phyloP scores from a whole-genome alignment of 2,329 filamentous ascomycete genomes.

The Ophiocordyceps unilateralis region DNA sequence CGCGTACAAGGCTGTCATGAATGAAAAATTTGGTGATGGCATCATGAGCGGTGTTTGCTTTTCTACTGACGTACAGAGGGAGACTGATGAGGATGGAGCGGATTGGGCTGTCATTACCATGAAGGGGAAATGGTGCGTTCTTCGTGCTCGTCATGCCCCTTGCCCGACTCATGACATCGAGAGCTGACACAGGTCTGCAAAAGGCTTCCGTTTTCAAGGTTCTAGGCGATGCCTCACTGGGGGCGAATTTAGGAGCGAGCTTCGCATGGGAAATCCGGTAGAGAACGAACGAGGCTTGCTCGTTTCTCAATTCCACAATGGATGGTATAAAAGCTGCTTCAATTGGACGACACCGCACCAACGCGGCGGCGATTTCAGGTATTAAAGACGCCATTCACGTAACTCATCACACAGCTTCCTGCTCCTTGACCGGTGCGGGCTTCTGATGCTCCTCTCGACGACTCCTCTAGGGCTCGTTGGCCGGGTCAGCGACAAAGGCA shows the following conservation, averaged over 20 bases:
- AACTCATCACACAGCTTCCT: background rate
- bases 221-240: too few species aligned
- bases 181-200: background rate
- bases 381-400: too few species aligned
- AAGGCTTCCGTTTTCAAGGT: background rate
- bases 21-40: conserved; percentile 87
- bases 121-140: conserved; percentile 62
- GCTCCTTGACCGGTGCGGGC: too few species aligned
- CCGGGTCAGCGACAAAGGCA: background rate
- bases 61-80: conserved; percentile 82
- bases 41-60: conserved; percentile 97
- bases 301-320: too few species aligned
- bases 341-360: too few species aligned
- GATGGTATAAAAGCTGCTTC: too few species aligned
- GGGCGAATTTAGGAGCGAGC: too few species aligned
- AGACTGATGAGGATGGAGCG: conserved; percentile 66
- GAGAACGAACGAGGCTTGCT: too few species aligned
- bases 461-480: too few species aligned
- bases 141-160: background rate
- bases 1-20: conserved; percentile 85
- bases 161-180: background rate
- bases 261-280: too few species aligned
- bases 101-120: conserved; percentile 75
- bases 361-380: too few species aligned
- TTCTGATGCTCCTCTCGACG: background rate